Evolutionary conservation across 75 land plant genomes (phyloP).

Genomic region (Adiantum capillusveneris): DNA sequence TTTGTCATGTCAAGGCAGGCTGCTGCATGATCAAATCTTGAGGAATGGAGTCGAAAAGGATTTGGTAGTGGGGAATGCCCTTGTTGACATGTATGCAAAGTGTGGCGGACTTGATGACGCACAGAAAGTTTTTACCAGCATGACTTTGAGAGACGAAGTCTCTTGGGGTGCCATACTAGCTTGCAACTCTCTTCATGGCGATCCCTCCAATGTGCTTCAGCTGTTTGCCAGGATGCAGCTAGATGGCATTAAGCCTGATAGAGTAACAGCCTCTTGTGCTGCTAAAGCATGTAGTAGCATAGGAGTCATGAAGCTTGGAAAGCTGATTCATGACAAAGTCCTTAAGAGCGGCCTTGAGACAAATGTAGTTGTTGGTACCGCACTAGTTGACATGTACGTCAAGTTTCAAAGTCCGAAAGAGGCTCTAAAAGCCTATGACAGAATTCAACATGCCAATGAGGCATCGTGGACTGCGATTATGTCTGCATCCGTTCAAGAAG

Average conservation of each 20-base stretch:
- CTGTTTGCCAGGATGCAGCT: neutral
- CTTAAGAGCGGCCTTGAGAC: conserved; percentile 10
- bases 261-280: conserved; percentile 5
- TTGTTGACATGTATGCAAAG: neutral
- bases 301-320: conserved; percentile 47
- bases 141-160: neutral
- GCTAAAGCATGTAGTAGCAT: conserved; percentile 46
- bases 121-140: neutral
- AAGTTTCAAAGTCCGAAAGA: conserved; percentile 23
- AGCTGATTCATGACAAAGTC: conserved; percentile 26
- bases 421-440: conserved; percentile 19
- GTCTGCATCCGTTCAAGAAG: conserved; percentile 34
- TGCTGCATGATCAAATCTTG: neutral
- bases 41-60: neutral
- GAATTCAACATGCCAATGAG: conserved; percentile 6
- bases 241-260: conserved; percentile 5
- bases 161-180: conserved; percentile 4
- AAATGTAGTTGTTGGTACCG: conserved; percentile 38
- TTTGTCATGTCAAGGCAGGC: neutral
- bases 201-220: neutral
- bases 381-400: conserved; percentile 46
- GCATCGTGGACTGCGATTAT: conserved; percentile 57
- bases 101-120: neutral
- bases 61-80: conserved; percentile 2
- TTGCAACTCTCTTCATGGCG: neutral